Evolutionary conservation across 192 early-diverging fungal species (phyloP).

Genomic region (Entrophospora sp.): DNA sequence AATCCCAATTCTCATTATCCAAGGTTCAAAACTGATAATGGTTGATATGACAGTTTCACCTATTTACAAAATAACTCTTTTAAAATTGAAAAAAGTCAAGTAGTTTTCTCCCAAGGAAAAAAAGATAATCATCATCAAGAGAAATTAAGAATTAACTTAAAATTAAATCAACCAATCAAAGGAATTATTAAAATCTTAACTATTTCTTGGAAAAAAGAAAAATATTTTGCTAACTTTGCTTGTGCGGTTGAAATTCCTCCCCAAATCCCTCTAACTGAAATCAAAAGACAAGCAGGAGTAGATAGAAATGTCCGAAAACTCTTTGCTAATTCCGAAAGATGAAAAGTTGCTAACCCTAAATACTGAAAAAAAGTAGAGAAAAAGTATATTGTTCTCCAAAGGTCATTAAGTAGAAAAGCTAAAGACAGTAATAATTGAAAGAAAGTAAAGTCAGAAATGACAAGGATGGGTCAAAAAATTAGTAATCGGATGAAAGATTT

Average conservation of each 20-base stretch:
- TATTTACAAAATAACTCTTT: neutral
- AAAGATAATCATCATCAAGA: no score
- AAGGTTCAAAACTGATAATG: neutral
- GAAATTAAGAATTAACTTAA: neutral
- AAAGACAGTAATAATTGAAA: neutral
- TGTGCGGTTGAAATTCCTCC: no score
- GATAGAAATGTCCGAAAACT: neutral
- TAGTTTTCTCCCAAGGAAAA: neutral
- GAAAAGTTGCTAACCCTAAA: neutral
- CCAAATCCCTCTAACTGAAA: no score
- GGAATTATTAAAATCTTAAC: neutral
- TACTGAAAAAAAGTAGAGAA: neutral
- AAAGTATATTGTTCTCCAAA: neutral
- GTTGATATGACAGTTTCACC: neutral
- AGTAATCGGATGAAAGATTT: neutral
- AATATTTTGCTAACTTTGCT: neutral
- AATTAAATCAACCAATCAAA: neutral
- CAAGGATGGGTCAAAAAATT: neutral
- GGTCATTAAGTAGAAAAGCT: neutral
- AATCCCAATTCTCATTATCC: neutral
- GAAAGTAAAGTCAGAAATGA: neutral
- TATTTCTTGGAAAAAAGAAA: neutral
- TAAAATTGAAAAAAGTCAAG: neutral
- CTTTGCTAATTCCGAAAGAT: neutral
- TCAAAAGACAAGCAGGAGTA: neutral